A percentile compares a stretch with the other conserved stretches of the same genome.
Conservation (phyloP, 23 red algal genomes). For the Gracilaria domingensis region DNA sequence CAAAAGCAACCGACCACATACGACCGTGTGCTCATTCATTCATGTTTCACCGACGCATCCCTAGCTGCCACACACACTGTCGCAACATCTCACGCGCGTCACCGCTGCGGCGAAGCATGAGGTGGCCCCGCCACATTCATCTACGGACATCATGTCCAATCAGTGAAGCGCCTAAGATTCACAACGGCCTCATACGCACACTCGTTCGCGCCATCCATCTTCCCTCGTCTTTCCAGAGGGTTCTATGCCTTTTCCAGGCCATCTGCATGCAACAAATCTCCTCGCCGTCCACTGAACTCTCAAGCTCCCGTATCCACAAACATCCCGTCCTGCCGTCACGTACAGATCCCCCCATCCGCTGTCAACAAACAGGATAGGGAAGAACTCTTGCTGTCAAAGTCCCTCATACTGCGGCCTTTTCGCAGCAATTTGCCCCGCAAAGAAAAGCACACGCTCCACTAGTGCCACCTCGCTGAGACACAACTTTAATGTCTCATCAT, state of each 20-base stretch:
- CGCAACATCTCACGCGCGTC: neutral
- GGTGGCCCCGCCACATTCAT: neutral
- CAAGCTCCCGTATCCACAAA: neutral
- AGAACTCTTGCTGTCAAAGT: neutral
- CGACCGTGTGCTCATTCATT: neutral
- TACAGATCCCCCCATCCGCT: neutral
- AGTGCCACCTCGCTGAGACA: neutral
- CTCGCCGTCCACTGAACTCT: neutral
- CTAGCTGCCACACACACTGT: neutral
- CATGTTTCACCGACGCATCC: neutral
- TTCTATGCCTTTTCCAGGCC: neutral
- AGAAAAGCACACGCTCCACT: neutral
- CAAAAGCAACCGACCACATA: neutral
- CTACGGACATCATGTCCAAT: neutral
- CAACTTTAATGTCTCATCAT: neutral
- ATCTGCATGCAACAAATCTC: neutral
- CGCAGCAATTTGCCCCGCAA: too few species aligned
- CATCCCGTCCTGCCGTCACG: neutral
- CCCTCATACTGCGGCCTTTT: neutral
- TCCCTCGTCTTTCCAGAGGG: neutral
- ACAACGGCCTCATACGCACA: neutral
- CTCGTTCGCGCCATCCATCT: too few species aligned
- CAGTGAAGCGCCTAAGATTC: neutral
- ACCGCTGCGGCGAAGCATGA: neutral
- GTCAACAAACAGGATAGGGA: neutral